Conservation (phyloP, 78 protist species). For the Dictyostelium citrinum region DNA sequence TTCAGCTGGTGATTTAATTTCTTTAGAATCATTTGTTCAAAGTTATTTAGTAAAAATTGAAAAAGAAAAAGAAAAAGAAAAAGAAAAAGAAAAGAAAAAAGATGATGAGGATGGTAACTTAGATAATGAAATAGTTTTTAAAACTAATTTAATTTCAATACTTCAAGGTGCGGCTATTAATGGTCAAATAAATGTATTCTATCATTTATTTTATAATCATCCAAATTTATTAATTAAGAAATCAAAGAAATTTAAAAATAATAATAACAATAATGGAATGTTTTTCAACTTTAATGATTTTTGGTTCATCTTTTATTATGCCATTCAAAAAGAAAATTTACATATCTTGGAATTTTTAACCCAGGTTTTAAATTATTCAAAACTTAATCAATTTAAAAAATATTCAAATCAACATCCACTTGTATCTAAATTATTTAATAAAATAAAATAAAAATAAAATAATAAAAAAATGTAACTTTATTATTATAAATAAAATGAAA, state of each 20-base stretch:
- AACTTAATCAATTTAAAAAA: not conserved
- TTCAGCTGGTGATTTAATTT: not conserved
- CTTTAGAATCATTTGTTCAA: not conserved
- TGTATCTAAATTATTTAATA: not conserved
- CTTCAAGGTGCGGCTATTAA: not conserved
- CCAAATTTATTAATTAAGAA: not conserved
- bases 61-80: not conserved
- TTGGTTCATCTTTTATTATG: not conserved
- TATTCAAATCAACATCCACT: not conserved
- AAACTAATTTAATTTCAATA: not conserved
- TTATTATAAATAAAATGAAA: too few species aligned
- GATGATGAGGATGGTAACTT: not conserved
- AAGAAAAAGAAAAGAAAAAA: not conserved
- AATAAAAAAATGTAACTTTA: too few species aligned
- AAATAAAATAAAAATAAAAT: not conserved
- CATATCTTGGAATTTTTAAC: not conserved
- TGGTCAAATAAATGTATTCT: not conserved
- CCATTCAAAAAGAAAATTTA: not conserved
- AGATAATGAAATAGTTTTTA: not conserved
- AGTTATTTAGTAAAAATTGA: not conserved
- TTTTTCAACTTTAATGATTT: not conserved
- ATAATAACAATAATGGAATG: not conserved
- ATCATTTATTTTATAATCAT: not conserved
- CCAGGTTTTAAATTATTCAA: not conserved
- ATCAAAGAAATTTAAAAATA: not conserved